Conservation (phyloP, 2,329 filamentous ascomycete species). For the Hypoxylon sp. region DNA sequence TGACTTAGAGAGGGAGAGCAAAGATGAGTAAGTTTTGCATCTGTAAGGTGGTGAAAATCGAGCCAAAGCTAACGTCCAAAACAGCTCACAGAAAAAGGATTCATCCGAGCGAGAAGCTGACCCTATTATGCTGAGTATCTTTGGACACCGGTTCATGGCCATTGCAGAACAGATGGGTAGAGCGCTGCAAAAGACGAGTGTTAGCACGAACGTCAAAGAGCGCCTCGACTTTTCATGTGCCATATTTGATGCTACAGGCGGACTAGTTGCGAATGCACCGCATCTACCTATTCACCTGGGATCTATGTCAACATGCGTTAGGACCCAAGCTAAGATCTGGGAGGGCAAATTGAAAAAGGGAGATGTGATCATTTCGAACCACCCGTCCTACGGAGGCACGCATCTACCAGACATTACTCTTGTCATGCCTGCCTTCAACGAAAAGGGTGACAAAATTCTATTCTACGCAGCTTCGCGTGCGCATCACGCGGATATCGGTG, state of each 20-base stretch:
- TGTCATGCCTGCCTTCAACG: constrained; percentile 81
- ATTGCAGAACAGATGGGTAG: constrained; percentile 89
- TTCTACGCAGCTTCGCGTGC: constrained; percentile 87
- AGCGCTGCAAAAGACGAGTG: constrained; percentile 83
- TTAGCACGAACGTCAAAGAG: constrained; percentile 86
- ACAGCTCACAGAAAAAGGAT: constrained; percentile 50
- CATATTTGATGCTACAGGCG: constrained; percentile 81
- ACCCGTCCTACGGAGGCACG: constrained; percentile 87
- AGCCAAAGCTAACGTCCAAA: constrained; percentile 43
- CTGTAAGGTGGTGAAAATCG: not conserved
- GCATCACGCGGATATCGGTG: constrained; percentile 86
- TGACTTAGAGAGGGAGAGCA: constrained; percentile 76
- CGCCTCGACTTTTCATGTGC: constrained; percentile 87
- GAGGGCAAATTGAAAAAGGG: constrained; percentile 81
- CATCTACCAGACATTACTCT: constrained; percentile 88
- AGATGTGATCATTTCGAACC: constrained; percentile 87
- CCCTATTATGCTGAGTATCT: constrained; percentile 83
- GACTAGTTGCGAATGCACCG: constrained; percentile 83
- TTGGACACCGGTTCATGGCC: constrained; percentile 86
- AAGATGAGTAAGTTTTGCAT: constrained; percentile 57
- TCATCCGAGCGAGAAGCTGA: constrained; percentile 69
- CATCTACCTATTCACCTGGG: constrained; percentile 86
- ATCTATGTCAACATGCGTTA: constrained; percentile 87
- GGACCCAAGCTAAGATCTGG: constrained; percentile 85
- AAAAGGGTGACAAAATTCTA: constrained; percentile 76